A percentile compares a stretch with the other conserved stretches of the same genome.
Evolutionary conservation across 495 filamentous ascomycete genomes (phyloP).

Genomic region (Hypoxylon lienhwacheense): DNA sequence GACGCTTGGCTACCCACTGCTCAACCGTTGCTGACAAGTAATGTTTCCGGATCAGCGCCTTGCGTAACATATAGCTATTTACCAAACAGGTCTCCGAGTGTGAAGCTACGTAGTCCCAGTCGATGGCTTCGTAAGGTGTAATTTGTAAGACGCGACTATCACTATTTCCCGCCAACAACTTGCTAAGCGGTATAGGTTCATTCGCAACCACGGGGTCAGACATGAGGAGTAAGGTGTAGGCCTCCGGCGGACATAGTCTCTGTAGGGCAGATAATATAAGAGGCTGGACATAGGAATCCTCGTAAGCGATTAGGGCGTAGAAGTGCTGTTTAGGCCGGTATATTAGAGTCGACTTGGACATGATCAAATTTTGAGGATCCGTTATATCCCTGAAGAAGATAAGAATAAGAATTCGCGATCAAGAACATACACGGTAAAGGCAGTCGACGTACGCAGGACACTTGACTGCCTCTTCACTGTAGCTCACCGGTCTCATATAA

Average conservation of each 20-base stretch:
- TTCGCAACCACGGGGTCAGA: constrained; percentile 18
- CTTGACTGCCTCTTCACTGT: constrained; percentile 35
- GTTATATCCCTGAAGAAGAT: constrained; percentile 27
- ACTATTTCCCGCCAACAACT: constrained; percentile 40
- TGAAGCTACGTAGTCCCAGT: constrained; percentile 71
- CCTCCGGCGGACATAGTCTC: constrained; percentile 56
- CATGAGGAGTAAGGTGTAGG: constrained; percentile 38
- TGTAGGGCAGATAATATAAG: constrained; percentile 73
- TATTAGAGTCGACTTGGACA: constrained; percentile 29
- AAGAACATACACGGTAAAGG: constrained; percentile 6
- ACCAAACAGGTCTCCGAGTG: constrained; percentile 62
- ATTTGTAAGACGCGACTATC: constrained; percentile 70
- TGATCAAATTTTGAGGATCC: constrained; percentile 12
- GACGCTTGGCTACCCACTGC: constrained; percentile 80
- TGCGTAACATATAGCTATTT: constrained; percentile 91
- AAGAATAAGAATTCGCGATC: constrained; percentile 30
- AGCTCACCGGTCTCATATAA: constrained; percentile 19
- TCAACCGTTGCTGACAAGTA: constrained; percentile 78
- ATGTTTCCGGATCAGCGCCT: constrained; percentile 96
- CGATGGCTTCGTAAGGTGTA: constrained; percentile 79
- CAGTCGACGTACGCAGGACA: constrained; percentile 15
- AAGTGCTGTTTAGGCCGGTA: constrained; percentile 46
- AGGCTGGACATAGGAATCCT: constrained; percentile 82
- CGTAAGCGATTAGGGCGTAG: constrained; percentile 79
- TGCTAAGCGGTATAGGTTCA: constrained; percentile 38